Base-by-base conservation (phyloP, 2,329 filamentous ascomycete genomes). In the Coleophoma eucalyptorum region DNA sequence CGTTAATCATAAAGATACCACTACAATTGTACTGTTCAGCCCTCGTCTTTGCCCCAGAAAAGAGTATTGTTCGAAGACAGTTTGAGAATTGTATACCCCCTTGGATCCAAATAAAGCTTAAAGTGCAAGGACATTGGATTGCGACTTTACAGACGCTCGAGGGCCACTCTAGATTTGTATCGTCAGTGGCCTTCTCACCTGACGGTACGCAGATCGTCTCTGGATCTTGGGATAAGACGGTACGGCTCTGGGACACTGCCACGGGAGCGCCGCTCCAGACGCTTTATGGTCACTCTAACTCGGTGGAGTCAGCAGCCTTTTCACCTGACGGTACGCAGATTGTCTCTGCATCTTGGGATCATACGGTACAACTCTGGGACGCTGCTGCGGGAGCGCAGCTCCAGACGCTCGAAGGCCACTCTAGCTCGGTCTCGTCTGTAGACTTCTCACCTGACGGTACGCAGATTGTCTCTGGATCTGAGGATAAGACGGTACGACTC, bases 21-120 rank as follows among this genome's bases (percentile, higher is more conserved):
- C 50, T 50, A 43, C 52, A 72, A 50, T 40, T 58, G 48, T 71
- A 72, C 53, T 64, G 47, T 46, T 68, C 57, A 69, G n/a, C n/a
- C n/a, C n/a, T n/a, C n/a, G n/a, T n/a, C n/a, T n/a, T n/a, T n/a
- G n/a, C n/a, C n/a, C n/a, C 65, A 46, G 45, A 56, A 31, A 42
- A 45, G 2, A 50, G 46, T 42, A 50, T 52, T 38, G 12, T 50
- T 31, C 21, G 48, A 12, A 50, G 37, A 21, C 16, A 26, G 34
- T 52, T 46, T 16, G 21, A 41, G 26, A 37, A 31, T 21, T 35
- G n/a, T 43, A 49, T 52, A 2, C 46, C 50, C 12, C 1, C 1
- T 35, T 52, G 50, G 50, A 45, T 52, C n/a, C 15, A 34, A 40
- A 40, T 3, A 19, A 40, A 21, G n/a, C 11, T 44, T 1, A 35